These are phyloP conservation scores for Conidiobolus incongruus DNA, from an alignment of 371 early-diverging fungal species.

Conservation along the genomic window DNA sequence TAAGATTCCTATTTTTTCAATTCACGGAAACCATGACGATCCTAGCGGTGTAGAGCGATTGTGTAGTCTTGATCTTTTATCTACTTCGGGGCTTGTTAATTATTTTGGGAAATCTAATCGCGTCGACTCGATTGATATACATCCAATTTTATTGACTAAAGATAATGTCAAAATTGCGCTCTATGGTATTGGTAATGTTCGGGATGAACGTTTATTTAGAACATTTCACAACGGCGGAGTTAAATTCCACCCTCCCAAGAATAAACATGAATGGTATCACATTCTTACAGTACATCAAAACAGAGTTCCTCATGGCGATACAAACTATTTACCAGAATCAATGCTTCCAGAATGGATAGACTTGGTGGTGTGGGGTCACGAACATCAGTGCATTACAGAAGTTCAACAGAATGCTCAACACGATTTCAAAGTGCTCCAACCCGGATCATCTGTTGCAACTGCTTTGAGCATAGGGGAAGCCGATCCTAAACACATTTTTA, in stretches of 20 bases:
- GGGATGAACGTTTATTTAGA: conserved; percentile 83
- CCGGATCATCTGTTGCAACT: conserved; percentile 95
- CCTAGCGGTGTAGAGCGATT: conserved; percentile 73
- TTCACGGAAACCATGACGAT: conserved; percentile 99
- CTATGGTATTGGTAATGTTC: conserved; percentile 88
- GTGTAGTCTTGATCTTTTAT: conserved; percentile 72
- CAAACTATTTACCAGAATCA: conserved; percentile 75
- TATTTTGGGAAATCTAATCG: conserved; percentile 77
- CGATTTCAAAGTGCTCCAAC: conserved; percentile 71
- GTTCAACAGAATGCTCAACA: conserved; percentile 35
- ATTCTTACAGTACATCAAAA: conserved; percentile 21
- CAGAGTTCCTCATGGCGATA: conserved; percentile 31
- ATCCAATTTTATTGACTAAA: conserved; percentile 70
- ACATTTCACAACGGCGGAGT: conserved; percentile 62
- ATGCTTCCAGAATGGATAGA: conserved; percentile 70
- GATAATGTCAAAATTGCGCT: conserved; percentile 58
- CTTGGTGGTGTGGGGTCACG: conserved; percentile 96
- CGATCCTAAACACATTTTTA: conserved; percentile 38
- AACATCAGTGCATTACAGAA: conserved; percentile 87
- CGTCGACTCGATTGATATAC: conserved; percentile 49
- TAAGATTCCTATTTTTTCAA: conserved; percentile 79
- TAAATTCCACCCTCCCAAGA: conserved; percentile 37
- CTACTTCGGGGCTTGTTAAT: conserved; percentile 69
- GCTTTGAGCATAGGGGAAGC: conserved; percentile 83
- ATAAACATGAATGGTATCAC: conserved; percentile 24